phyloP scores from a whole-genome alignment of 495 filamentous ascomycete species.

The Hyaloscypha variabilis region DNA sequence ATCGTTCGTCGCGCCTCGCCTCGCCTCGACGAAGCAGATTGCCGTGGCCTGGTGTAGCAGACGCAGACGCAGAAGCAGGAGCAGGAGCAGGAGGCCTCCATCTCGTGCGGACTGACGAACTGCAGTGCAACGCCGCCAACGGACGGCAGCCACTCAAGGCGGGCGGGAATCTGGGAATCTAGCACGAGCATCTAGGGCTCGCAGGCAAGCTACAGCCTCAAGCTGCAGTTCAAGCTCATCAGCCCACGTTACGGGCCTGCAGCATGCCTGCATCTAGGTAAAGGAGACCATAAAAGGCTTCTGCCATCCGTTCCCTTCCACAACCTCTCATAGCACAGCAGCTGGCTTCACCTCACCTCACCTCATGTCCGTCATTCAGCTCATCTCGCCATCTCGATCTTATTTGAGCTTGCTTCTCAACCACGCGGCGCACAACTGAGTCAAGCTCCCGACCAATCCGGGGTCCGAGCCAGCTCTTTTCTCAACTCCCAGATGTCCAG shows the following conservation, averaged over 20 bases:
- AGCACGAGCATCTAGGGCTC: not conserved
- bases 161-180: not conserved
- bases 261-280: not conserved
- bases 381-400: not conserved
- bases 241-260: not conserved
- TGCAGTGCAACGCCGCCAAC: conserved; percentile 10
- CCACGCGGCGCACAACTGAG: not conserved
- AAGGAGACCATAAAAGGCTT: not conserved
- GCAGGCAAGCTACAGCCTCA: not conserved
- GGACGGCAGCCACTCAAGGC: not conserved
- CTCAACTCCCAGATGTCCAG: not conserved
- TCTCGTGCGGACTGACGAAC: conserved; percentile 8
- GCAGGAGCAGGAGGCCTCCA: not conserved
- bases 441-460: conserved; percentile 5
- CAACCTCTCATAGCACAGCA: conserved; percentile 9
- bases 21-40: conserved; percentile 15
- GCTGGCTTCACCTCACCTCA: conserved; percentile 2
- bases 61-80: not conserved
- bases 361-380: not conserved
- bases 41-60: conserved; percentile 9
- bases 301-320: not conserved
- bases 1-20: conserved; percentile 7
- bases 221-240: not conserved
- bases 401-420: not conserved
- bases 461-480: not conserved